Base-by-base conservation (phyloP, 805 yeast genomes). In the Hyphopichia homilentoma region DNA sequence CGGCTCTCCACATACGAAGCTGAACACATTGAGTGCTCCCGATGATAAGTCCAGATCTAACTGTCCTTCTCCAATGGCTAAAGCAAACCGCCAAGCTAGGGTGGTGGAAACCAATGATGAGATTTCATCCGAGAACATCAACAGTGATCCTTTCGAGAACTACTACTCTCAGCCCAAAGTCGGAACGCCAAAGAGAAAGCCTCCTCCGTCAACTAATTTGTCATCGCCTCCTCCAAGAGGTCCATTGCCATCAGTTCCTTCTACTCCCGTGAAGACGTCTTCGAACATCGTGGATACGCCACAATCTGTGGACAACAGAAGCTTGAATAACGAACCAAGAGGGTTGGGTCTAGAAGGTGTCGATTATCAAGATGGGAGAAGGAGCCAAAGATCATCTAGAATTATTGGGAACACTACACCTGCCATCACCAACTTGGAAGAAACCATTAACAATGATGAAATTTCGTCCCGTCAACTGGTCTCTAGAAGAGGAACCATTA, bases 81-180 rank as follows among this genome's bases (percentile, higher is more conserved):
- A 49, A 39, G 65, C 54, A 5, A 66, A 66, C 34, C 50, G 73
- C 32, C 73, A 66, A 40, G 73, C 73, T 2, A 52, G 71, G 18
- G 70, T 66, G 6, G 61, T 66, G 4, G 73, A 66, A 38, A 57
- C 65, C 2, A 53, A 49, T 31, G 62, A 59, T 20, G 52, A 42
- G 13, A 31, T 27, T 28, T 24, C 19, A 15, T 5, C 28, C 15
- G 19, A 25, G 16, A 20, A 20, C 11, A 11, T 20, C 9, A 20
- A 20, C 11, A 11, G 11, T 20, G 22, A 20, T 20, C n/a, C n/a
- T n/a, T n/a, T n/a, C n/a, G n/a, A n/a, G n/a, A 20, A 20, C 11
- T 7, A 20, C 7, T 11, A 8, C 11, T 20, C 22, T 8, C n/a
- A n/a, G n/a, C n/a, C n/a, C n/a, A n/a, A n/a, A n/a, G n/a, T 27